Evolutionary conservation across 495 filamentous ascomycete species (phyloP).

Genomic region (Lindgomyces ingoldianus): DNA sequence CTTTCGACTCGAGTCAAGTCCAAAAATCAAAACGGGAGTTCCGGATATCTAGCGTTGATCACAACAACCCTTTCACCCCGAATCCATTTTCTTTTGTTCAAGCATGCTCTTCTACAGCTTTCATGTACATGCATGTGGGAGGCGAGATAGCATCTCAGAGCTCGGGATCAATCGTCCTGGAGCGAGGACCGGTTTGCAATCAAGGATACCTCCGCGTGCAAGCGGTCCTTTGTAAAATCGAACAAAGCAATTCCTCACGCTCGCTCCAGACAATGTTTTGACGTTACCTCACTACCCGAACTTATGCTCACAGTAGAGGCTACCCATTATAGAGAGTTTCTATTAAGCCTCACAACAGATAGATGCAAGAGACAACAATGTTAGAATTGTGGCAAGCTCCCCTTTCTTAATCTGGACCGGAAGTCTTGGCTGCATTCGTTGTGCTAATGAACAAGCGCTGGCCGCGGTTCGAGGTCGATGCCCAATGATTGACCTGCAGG

Average conservation of each 20-base stretch:
- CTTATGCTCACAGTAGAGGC: too few species aligned
- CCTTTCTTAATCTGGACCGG: neutral
- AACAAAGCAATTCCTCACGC: constrained; percentile 30
- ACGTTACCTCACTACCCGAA: neutral
- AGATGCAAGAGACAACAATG: too few species aligned
- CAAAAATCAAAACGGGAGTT: constrained; percentile 60
- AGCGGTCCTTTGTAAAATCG: constrained; percentile 35
- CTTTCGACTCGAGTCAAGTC: constrained; percentile 40
- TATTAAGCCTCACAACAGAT: neutral
- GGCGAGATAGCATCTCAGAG: constrained; percentile 41
- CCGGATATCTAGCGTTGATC: constrained; percentile 80
- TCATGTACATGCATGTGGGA: constrained; percentile 41
- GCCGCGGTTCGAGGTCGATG: neutral
- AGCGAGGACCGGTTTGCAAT: constrained; percentile 39
- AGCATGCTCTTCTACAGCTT: constrained; percentile 29
- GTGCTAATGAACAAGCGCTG: neutral
- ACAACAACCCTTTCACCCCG: constrained; percentile 32
- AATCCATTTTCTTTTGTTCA: constrained; percentile 21
- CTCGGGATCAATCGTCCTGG: constrained; percentile 32
- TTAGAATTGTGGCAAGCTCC: neutral
- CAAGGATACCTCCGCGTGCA: constrained; percentile 39
- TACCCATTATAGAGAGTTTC: too few species aligned
- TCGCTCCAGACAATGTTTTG: constrained; percentile 8
- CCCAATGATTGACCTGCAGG: neutral
- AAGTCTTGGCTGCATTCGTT: neutral